Percentiles rank a stretch among this genome's conserved stretches.
These are phyloP conservation scores for Andrographis paniculata DNA, from an alignment of 305 asterid species.

Conservation along the genomic window DNA sequence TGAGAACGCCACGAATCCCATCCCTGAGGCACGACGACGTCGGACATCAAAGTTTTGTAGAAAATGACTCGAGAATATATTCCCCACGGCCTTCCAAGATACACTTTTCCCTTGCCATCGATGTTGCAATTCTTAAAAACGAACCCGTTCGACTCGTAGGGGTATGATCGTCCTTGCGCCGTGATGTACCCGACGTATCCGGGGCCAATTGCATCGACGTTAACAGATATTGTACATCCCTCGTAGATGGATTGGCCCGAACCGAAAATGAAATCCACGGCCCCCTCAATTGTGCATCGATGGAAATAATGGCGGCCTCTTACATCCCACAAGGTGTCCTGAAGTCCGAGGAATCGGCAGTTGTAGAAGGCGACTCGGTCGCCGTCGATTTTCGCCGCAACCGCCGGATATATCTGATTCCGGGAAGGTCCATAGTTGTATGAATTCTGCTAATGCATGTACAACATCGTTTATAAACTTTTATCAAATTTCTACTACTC, in stretches of 20 bases:
- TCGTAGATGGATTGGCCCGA: conserved; percentile 59
- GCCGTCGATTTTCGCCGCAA: conserved; percentile 59
- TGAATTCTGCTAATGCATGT: conserved; percentile 33
- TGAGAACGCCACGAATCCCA: conserved; percentile 44
- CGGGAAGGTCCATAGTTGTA: conserved; percentile 30
- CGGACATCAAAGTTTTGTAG: conserved; percentile 39
- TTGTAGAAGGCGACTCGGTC: conserved; percentile 70
- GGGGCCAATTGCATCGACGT: background rate
- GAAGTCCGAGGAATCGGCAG: conserved; percentile 63
- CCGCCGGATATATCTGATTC: conserved; percentile 26
- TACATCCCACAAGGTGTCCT: conserved; percentile 63
- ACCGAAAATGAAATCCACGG: conserved; percentile 70
- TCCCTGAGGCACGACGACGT: conserved; percentile 44
- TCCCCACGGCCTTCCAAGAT: conserved; percentile 85
- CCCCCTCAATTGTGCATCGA: conserved; percentile 65
- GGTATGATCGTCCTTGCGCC: conserved; percentile 51
- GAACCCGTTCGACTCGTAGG: conserved; percentile 42
- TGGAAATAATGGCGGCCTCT: conserved; percentile 75
- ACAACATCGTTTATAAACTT: no score
- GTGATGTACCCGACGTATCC: conserved; percentile 44
- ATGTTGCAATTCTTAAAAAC: conserved; percentile 57
- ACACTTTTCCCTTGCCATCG: conserved; percentile 43
- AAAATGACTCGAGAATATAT: conserved; percentile 53
- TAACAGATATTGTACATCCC: conserved; percentile 4
- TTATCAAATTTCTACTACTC: no score